These are phyloP conservation scores for Heliamphora exappendiculata DNA, from an alignment of 148 eudicot species.

Conservation along the genomic window DNA sequence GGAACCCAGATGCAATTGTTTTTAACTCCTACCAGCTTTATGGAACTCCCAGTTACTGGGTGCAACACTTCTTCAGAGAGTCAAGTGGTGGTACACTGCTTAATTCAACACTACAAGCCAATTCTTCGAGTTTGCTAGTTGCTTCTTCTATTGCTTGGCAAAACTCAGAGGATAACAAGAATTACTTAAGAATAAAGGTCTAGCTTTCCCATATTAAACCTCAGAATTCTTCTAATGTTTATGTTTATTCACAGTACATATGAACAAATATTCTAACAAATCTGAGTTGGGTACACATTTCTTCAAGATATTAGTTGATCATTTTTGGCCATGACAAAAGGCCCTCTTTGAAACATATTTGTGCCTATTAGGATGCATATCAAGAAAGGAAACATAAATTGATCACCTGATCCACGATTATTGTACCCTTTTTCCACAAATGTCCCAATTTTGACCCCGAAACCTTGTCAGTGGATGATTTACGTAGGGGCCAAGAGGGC, in stretches of 20 bases:
- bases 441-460: not conserved
- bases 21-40: conserved; percentile 61
- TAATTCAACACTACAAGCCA: conserved; percentile 36
- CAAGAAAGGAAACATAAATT: not conserved
- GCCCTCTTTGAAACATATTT: not conserved
- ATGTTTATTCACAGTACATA: not conserved
- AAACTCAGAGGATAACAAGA: conserved; percentile 26
- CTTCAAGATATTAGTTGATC: not conserved
- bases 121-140: conserved; percentile 37
- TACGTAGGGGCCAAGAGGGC: too few species aligned
- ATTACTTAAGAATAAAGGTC: conserved; percentile 76
- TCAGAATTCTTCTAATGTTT: not conserved
- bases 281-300: not conserved
- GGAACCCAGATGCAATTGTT: conserved; percentile 90
- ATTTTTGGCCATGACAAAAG: not conserved
- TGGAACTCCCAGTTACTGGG: conserved; percentile 96
- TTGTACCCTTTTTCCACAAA: not conserved
- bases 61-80: conserved; percentile 68
- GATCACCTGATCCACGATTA: not conserved
- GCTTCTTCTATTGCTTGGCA: conserved; percentile 81
- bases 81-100: conserved; percentile 81
- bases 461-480: too few species aligned
- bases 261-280: not conserved
- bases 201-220: not conserved
- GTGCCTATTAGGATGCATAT: not conserved